These are phyloP conservation scores for Diaporthe vexans DNA, from an alignment of 2,329 filamentous ascomycete species.

Conservation along the genomic window DNA sequence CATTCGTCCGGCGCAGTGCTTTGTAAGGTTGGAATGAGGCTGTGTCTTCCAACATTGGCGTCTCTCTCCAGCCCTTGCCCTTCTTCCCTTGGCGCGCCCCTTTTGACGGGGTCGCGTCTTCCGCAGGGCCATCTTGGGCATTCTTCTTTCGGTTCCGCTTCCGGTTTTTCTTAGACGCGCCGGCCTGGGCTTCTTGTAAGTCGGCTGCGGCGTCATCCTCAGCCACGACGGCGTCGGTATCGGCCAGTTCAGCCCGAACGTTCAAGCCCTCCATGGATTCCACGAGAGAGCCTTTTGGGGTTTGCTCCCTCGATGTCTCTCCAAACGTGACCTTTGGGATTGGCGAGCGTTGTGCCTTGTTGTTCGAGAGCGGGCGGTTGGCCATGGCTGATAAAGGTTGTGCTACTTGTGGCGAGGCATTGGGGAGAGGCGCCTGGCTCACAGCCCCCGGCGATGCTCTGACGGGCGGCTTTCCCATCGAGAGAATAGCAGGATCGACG, in stretches of 20 bases:
- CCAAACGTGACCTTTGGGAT: conserved; percentile 34
- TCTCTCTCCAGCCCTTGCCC: conserved; percentile 72
- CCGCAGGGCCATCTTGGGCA: conserved; percentile 45
- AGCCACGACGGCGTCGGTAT: conserved; percentile 41
- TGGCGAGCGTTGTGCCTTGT: conserved; percentile 34
- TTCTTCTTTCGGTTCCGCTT: conserved; percentile 52
- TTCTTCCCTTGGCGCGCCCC: conserved; percentile 46
- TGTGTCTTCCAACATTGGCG: conserved; percentile 71
- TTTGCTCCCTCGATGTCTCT: conserved; percentile 38
- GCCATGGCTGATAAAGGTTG: conserved; percentile 40
- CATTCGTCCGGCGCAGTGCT: conserved; percentile 70
- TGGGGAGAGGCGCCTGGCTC: conserved; percentile 15
- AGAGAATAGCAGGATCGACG: conserved; percentile 87
- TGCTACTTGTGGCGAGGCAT: conserved; percentile 45
- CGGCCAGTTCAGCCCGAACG: conserved; percentile 43
- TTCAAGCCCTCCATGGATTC: conserved; percentile 46
- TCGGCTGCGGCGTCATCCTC: conserved; percentile 43
- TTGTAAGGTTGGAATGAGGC: conserved; percentile 74
- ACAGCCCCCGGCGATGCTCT: conserved; percentile 42
- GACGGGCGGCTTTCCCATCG: conserved; percentile 66
- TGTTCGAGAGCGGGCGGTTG: conserved; percentile 18
- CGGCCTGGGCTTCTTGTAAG: conserved; percentile 45
- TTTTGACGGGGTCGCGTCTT: conserved; percentile 46
- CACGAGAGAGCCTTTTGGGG: conserved; percentile 43
- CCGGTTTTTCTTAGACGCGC: conserved; percentile 49